phyloP scores from a whole-genome alignment of 169 alveolate genomes.

The Plasmodium vivax region DNA sequence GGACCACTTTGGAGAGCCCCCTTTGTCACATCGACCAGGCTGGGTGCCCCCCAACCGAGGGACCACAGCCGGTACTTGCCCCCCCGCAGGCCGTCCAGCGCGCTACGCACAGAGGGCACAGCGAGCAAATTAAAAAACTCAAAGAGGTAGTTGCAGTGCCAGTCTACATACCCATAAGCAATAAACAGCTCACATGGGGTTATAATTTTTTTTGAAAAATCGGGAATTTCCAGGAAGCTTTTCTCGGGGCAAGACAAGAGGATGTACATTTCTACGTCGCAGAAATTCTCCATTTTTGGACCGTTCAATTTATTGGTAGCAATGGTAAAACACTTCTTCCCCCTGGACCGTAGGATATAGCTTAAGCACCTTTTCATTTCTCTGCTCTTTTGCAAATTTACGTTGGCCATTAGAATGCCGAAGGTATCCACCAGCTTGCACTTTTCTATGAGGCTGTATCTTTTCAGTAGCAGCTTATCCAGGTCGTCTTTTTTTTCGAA shows the following conservation, averaged over 20 bases:
- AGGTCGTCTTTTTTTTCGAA: neutral
- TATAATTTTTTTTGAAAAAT: conserved; percentile 74
- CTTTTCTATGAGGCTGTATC: conserved; percentile 79
- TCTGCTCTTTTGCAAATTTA: conserved; percentile 37
- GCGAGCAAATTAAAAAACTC: conserved; percentile 68
- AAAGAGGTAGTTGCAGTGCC: conserved; percentile 77
- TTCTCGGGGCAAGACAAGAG: conserved; percentile 78
- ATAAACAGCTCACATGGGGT: conserved; percentile 82
- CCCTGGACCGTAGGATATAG: conserved; percentile 57
- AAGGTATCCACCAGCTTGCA: conserved; percentile 59
- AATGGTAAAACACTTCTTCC: conserved; percentile 71
- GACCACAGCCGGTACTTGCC: conserved; percentile 39
- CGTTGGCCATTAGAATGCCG: conserved; percentile 78
- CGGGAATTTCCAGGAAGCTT: conserved; percentile 65
- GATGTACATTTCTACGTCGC: conserved; percentile 78
- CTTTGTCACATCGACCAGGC: neutral
- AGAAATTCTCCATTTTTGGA: conserved; percentile 81
- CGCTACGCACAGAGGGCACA: neutral
- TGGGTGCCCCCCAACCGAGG: neutral
- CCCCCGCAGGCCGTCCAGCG: neutral
- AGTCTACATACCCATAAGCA: conserved; percentile 76
- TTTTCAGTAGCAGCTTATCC: conserved; percentile 49
- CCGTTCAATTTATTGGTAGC: conserved; percentile 81
- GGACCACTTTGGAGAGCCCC: neutral
- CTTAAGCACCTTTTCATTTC: conserved; percentile 62